phyloP scores from a whole-genome alignment of 192 early-diverging fungal species.

The Allomyces javanicus region DNA sequence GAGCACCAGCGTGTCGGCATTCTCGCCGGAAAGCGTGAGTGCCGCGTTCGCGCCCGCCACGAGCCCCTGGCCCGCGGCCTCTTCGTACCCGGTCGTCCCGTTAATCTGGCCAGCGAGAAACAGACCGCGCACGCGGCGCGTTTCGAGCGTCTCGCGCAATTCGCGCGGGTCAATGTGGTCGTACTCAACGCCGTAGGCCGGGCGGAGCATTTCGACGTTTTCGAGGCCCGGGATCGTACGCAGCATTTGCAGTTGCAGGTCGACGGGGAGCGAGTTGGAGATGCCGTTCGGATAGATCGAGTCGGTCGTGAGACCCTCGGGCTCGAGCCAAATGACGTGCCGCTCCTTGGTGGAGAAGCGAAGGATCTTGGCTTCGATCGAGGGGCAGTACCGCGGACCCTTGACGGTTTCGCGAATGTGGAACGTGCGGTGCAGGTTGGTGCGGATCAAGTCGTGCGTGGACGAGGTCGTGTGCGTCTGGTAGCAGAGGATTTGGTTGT shows the following conservation, averaged over 20 bases:
- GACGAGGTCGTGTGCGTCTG: constrained; percentile 49
- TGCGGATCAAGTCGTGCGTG: constrained; percentile 43
- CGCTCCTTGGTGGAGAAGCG: constrained; percentile 43
- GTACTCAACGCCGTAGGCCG: constrained; percentile 68
- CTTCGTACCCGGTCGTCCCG: constrained; percentile 71
- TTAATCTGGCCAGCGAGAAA: constrained; percentile 73
- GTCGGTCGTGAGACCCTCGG: constrained; percentile 52
- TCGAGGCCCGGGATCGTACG: constrained; percentile 53
- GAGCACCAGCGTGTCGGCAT: constrained; percentile 11
- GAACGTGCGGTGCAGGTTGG: constrained; percentile 57
- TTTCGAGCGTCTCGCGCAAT: constrained; percentile 50
- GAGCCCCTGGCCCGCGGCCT: constrained; percentile 61
- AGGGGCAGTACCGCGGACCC: constrained; percentile 65
- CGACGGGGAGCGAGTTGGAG: constrained; percentile 65
- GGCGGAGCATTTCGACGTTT: constrained; percentile 47
- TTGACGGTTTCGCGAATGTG: constrained; percentile 69
- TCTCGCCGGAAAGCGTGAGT: constrained; percentile 2
- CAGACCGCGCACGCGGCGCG: constrained; percentile 50
- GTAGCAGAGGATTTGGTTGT: constrained; percentile 48
- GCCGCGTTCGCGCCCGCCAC: constrained; percentile 62
- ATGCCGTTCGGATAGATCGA: constrained; percentile 66
- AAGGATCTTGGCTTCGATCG: constrained; percentile 59
- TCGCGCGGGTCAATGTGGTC: constrained; percentile 70
- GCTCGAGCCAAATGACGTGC: constrained; percentile 62
- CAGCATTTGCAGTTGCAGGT: constrained; percentile 46